phyloP scores from a whole-genome alignment of 83 land plant genomes.

The Isoetes engelmannii region DNA sequence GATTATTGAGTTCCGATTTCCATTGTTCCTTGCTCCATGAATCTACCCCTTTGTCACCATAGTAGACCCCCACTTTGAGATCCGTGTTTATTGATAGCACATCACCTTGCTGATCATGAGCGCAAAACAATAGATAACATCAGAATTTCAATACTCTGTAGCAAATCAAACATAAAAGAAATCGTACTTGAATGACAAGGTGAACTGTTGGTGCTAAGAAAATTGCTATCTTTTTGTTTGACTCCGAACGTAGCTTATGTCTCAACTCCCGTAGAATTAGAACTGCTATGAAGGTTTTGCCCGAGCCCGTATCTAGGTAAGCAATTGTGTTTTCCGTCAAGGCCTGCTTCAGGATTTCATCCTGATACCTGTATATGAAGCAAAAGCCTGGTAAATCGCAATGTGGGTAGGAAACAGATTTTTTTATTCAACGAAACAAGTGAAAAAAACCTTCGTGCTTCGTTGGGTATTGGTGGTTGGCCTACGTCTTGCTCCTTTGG shows the following conservation, averaged over 20 bases:
- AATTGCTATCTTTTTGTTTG: slow-evolving; percentile 26
- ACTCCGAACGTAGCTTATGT: slow-evolving; percentile 27
- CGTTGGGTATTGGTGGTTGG: too few relatives aligned
- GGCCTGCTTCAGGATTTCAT: slow-evolving; percentile 41
- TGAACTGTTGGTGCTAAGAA: slow-evolving; percentile 78
- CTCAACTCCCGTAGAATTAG: slow-evolving; percentile 45
- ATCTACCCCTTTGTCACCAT: slow-evolving; percentile 70
- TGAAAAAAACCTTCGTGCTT: too few relatives aligned
- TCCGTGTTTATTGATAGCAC: slow-evolving; percentile 53
- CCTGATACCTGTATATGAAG: slow-evolving; percentile 43
- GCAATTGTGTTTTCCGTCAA: slow-evolving; percentile 55
- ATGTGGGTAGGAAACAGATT: too few relatives aligned
- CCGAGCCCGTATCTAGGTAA: slow-evolving; percentile 54
- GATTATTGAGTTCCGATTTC: slow-evolving; percentile 38
- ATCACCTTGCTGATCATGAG: slow-evolving; percentile 50
- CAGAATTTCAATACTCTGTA: neutral
- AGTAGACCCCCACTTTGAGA: slow-evolving; percentile 57
- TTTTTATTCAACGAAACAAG: too few relatives aligned
- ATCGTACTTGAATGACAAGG: slow-evolving; percentile 54
- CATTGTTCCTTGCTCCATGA: slow-evolving; percentile 49
- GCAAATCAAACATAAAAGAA: neutral
- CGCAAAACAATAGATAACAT: neutral
- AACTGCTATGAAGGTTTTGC: slow-evolving; percentile 65
- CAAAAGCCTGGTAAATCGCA: neutral
- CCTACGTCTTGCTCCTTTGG: too few relatives aligned